Evolutionary conservation across 441 rosid species (phyloP).

Genomic region (Syzygium malaccense): DNA sequence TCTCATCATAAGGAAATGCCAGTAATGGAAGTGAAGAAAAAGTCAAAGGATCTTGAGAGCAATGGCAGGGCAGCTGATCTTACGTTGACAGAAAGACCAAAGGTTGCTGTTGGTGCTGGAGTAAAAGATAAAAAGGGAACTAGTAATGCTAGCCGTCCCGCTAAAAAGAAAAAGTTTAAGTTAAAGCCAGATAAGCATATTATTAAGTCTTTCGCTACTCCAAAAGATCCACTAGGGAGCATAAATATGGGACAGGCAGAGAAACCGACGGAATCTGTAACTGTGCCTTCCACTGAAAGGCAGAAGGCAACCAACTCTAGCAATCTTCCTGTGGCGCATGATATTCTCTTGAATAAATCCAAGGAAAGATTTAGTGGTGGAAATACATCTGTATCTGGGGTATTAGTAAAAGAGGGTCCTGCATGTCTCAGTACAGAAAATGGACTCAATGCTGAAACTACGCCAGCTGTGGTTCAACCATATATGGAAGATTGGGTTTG

Average conservation of each 20-base stretch:
- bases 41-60: constrained; percentile 22
- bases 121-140: constrained; percentile 13
- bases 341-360: constrained; percentile 13
- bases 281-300: constrained; percentile 19
- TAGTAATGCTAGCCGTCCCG: constrained; percentile 14
- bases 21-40: constrained; percentile 22
- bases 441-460: constrained; percentile 22
- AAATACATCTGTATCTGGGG: constrained; percentile 9
- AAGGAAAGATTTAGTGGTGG: constrained; percentile 19
- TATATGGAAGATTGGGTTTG: constrained; percentile 47
- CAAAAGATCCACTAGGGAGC: constrained; percentile 5
- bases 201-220: constrained; percentile 15
- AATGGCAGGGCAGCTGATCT: constrained; percentile 9
- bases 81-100: constrained; percentile 18
- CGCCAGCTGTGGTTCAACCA: constrained; percentile 15
- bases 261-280: not conserved
- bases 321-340: constrained; percentile 13
- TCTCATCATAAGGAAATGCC: constrained; percentile 21
- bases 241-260: constrained; percentile 12
- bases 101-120: constrained; percentile 14
- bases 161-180: constrained; percentile 19
- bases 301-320: constrained; percentile 11
- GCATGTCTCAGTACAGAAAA: constrained; percentile 8
- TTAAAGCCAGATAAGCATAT: constrained; percentile 27
- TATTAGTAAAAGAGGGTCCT: constrained; percentile 23